Base-by-base conservation (phyloP, 768 basidiomycete genomes). In the Lepiota venenata region DNA sequence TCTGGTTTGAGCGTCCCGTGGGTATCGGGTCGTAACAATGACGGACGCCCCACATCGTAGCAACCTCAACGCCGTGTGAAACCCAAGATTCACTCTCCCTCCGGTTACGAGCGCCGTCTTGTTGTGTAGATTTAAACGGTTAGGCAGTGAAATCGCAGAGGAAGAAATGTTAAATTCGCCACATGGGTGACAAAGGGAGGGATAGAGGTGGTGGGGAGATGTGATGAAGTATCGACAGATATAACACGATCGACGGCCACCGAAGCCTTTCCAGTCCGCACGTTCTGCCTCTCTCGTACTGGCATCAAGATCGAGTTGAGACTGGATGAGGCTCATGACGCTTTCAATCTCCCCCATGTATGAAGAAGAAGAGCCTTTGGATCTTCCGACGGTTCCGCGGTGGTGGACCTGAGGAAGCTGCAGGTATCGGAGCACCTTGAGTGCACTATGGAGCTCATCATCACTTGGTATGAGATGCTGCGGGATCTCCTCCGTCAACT, bases 91-190 rank as follows among this genome's bases (percentile, higher is more conserved):
- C 25, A 72, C 59, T 15, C 72, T 62, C 3, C 61, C 70, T 12
- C 71, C 70, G n/a, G 72, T 71, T 11, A 71, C 65, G 6, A 71
- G 50, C 1, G 66, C 69, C 0, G 60, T 61, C 56, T 68, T 70
- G 4, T 58, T 59, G 1, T 47, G 36, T 16, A 71, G 56, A 15
- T 60, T 35, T 20, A 71, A 56, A 52, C 63, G 54, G 11, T 65
- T 57, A 20, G 66, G 64, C n/a, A 68, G 60, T 25, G 64, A 66
- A 15, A 67, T 53, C 1, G 56, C 54, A 12, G 64, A 67, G 7
- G 66, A 66, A 5, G 66, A 54, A 47, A 66, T 58, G 50, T 67
- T 68, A 59, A 69, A 69, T 35, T 66, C 58, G 7, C 66, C 66
- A 21, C 67, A 70, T 10, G 65, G 61, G n/a, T 61, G 50, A 50